A percentile compares a stretch with the other conserved stretches of the same genome.
Evolutionary conservation across 2,329 filamentous ascomycete species (phyloP).

Genomic region (Sporothrix humicola): DNA sequence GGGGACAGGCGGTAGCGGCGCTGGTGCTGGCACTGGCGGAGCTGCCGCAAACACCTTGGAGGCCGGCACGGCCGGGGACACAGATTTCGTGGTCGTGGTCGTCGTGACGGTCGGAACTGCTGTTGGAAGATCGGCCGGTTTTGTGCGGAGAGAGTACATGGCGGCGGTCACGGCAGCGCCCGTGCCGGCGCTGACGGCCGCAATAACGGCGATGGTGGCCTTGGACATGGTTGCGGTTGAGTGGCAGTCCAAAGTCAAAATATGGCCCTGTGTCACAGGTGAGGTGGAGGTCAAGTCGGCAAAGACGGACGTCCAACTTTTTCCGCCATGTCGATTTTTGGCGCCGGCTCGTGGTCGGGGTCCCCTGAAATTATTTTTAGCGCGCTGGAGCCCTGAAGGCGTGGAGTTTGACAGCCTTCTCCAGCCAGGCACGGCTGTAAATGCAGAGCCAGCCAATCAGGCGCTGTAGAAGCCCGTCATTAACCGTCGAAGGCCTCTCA

Average conservation of each 20-base stretch:
- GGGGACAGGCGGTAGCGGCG: slow-evolving; percentile 56
- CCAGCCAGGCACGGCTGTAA: slow-evolving; percentile 5
- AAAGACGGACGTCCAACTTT: background rate
- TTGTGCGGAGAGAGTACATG: slow-evolving; percentile 63
- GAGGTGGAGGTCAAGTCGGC: background rate
- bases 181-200: slow-evolving; percentile 75
- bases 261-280: background rate
- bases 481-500: background rate
- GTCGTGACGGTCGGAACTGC: slow-evolving; percentile 40
- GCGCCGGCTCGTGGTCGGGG: background rate
- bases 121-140: slow-evolving; percentile 40
- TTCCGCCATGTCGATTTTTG: background rate
- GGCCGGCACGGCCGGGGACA: slow-evolving; percentile 56
- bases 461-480: background rate
- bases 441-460: background rate
- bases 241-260: too few relatives aligned
- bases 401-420: slow-evolving; percentile 26
- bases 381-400: background rate
- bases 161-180: slow-evolving; percentile 76
- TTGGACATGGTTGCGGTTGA: slow-evolving; percentile 85
- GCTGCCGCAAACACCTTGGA: slow-evolving; percentile 57
- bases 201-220: slow-evolving; percentile 74
- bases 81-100: slow-evolving; percentile 41
- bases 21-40: slow-evolving; percentile 42
- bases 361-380: slow-evolving; percentile 29